Evolutionary conservation across 306 rosid species (phyloP).

Genomic region (Fragaria ananassa): DNA sequence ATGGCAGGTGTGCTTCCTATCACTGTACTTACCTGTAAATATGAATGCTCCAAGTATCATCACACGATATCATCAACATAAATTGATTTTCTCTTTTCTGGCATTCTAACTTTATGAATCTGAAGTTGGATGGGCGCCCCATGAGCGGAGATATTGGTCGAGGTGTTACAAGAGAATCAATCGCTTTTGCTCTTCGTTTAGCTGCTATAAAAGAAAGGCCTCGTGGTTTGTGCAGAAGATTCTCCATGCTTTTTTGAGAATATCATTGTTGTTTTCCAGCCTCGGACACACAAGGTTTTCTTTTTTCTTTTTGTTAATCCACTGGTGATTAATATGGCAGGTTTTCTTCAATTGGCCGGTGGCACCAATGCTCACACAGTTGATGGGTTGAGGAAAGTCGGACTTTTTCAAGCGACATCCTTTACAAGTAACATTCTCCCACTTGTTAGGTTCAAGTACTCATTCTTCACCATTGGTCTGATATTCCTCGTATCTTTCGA

Average conservation of each 20-base stretch:
- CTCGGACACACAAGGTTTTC: not conserved
- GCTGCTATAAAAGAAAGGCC: constrained; percentile 57
- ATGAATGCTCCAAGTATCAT: constrained; percentile 13
- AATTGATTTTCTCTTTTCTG: not conserved
- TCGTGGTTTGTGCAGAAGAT: constrained; percentile 50
- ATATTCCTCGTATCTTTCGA: constrained; percentile 4
- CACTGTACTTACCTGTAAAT: not conserved
- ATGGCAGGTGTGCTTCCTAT: constrained; percentile 67
- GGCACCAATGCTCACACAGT: constrained; percentile 91
- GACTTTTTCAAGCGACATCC: constrained; percentile 53
- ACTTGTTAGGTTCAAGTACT: not conserved
- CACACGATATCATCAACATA: constrained; percentile 17
- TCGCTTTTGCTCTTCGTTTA: constrained; percentile 68
- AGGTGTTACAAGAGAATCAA: constrained; percentile 83
- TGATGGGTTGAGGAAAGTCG: constrained; percentile 63
- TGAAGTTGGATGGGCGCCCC: constrained; percentile 90
- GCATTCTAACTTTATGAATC: constrained; percentile 25
- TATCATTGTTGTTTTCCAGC: not conserved
- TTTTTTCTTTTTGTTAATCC: not conserved
- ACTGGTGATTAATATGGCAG: constrained; percentile 30
- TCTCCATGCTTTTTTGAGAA: not conserved
- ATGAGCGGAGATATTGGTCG: constrained; percentile 97
- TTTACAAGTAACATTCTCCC: constrained; percentile 28
- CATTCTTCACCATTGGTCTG: not conserved
- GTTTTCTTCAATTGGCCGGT: constrained; percentile 92